Conservation (phyloP, 257 asterid genomes). For the Nicotiana obtusifolia region DNA sequence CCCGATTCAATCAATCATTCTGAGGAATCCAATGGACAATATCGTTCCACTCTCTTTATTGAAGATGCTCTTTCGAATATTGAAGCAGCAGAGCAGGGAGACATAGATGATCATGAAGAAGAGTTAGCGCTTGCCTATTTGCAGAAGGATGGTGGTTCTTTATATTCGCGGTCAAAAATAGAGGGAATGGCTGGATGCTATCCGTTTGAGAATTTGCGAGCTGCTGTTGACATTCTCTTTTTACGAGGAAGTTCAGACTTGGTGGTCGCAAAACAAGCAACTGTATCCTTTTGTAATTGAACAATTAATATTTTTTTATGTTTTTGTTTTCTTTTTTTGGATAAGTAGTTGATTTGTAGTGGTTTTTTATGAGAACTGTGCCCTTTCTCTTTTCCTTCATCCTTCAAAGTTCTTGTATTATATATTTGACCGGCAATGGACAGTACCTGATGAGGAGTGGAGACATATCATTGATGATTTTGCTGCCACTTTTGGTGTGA, state of each 20-base stretch:
- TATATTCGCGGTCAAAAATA: conserved; percentile 38
- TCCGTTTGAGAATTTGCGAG: conserved; percentile 72
- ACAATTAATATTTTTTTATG: neutral
- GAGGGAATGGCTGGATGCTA: conserved; percentile 72
- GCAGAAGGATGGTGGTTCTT: conserved; percentile 41
- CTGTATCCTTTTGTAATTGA: conserved; percentile 58
- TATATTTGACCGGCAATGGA: conserved; percentile 91
- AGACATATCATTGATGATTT: conserved; percentile 71
- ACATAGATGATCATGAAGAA: conserved; percentile 38
- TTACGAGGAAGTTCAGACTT: conserved; percentile 80
- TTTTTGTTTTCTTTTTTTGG: neutral
- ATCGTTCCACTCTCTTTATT: conserved; percentile 59
- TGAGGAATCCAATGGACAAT: conserved; percentile 31
- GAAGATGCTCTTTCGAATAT: conserved; percentile 86
- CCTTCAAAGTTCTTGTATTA: conserved; percentile 70
- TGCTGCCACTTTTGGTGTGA: conserved; percentile 71
- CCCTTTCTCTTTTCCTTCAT: conserved; percentile 42
- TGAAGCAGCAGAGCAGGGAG: conserved; percentile 52
- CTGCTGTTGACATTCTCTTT: conserved; percentile 84
- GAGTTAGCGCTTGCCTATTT: conserved; percentile 40
- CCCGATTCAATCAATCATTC: conserved; percentile 40
- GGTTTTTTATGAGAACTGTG: neutral
- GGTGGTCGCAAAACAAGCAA: conserved; percentile 87
- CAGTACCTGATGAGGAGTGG: conserved; percentile 63
- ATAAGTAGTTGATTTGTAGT: conserved; percentile 6